A percentile compares a stretch with the other conserved stretches of the same genome.
These are phyloP conservation scores for Linum trigynum DNA, from an alignment of 345 rosid species.

Conservation along the genomic window DNA sequence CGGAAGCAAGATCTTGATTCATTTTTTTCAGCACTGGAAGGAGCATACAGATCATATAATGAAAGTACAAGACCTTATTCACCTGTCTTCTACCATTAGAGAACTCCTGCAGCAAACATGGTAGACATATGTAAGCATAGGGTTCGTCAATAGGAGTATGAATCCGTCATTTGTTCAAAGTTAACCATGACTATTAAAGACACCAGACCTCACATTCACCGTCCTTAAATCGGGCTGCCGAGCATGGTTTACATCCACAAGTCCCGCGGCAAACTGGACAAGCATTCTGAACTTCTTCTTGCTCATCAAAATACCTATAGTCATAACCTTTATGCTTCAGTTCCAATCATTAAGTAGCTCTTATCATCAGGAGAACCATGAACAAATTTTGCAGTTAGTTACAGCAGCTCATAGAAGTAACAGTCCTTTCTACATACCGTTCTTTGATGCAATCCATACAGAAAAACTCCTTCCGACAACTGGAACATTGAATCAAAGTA, in stretches of 20 bases:
- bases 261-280: slow-evolving; percentile 84
- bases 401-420: neutral
- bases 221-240: slow-evolving; percentile 42
- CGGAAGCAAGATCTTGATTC: slow-evolving; percentile 48
- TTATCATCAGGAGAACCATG: no score
- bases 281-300: slow-evolving; percentile 62
- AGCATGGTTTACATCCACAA: slow-evolving; percentile 76
- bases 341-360: no score
- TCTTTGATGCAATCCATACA: slow-evolving; percentile 65
- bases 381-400: no score
- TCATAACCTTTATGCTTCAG: neutral
- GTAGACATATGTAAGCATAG: slow-evolving; percentile 9
- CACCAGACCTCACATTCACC: slow-evolving; percentile 67
- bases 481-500: slow-evolving; percentile 56
- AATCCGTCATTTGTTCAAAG: slow-evolving; percentile 9
- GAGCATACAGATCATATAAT: slow-evolving; percentile 80
- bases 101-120: slow-evolving; percentile 41
- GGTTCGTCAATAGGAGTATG: neutral
- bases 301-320: slow-evolving; percentile 47
- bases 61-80: slow-evolving; percentile 60
- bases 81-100: slow-evolving; percentile 46
- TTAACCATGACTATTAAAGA: slow-evolving; percentile 16
- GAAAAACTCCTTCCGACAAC: slow-evolving; percentile 56
- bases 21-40: slow-evolving; percentile 79
- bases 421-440: slow-evolving; percentile 30